Percentiles rank a stretch among this genome's conserved stretches.
Evolutionary conservation across 2,329 filamentous ascomycete species (phyloP).

Genomic region (Hypoxylon sp.): DNA sequence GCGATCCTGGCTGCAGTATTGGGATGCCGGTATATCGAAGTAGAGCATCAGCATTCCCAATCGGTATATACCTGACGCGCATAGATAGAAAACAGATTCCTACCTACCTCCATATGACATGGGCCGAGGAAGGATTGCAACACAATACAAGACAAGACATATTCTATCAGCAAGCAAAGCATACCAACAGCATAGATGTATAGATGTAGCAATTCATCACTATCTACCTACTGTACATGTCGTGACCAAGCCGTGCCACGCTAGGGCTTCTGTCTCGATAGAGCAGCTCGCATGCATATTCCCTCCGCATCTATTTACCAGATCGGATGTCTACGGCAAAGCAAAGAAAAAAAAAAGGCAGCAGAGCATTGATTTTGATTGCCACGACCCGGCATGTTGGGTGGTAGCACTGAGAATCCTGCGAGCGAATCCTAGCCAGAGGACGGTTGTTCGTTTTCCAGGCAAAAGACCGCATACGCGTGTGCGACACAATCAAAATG

Average conservation of each 20-base stretch:
- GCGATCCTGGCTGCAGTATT: too few relatives aligned
- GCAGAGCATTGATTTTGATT: too few relatives aligned
- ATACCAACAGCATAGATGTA: conserved; percentile 6
- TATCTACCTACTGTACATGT: too few relatives aligned
- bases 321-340: conserved; percentile 31
- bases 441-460: conserved; percentile 23
- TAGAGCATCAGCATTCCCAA: conserved; percentile 26
- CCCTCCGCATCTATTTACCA: conserved; percentile 31
- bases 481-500: conserved; percentile 32
- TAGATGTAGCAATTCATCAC: conserved; percentile 14
- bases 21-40: conserved; percentile 28
- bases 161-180: conserved; percentile 22
- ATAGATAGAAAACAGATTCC: conserved; percentile 16
- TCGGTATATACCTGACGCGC: conserved; percentile 17
- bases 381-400: conserved; percentile 25
- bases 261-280: conserved; percentile 19
- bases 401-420: conserved; percentile 36
- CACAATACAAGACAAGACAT: conserved; percentile 6
- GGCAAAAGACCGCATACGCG: conserved; percentile 9
- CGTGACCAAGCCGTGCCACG: conserved; percentile 30
- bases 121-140: conserved; percentile 34
- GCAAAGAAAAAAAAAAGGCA: too few relatives aligned
- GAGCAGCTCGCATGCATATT: conserved; percentile 28
- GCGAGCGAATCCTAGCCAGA: conserved; percentile 5
- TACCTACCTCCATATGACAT: too few relatives aligned